A percentile compares a stretch with the other conserved stretches of the same genome.
Conservation (phyloP, 108 stramenopile genomes). For the Epipyxis sp. region DNA sequence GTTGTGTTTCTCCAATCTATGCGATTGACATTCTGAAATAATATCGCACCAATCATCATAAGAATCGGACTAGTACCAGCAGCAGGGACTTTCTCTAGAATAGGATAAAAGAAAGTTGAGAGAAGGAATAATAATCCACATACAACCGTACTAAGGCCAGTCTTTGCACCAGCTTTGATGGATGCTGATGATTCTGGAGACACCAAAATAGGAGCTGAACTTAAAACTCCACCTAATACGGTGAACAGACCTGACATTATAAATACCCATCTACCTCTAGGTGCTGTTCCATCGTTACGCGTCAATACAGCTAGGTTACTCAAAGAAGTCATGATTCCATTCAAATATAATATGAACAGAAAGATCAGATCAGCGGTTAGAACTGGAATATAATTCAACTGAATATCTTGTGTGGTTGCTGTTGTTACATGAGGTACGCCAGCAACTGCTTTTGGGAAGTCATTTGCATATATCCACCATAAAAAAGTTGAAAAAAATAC, state of each 20-base stretch:
- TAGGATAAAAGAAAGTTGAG: conserved; percentile 14
- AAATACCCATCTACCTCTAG: conserved; percentile 20
- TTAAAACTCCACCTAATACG: neutral
- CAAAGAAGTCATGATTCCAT: conserved; percentile 24
- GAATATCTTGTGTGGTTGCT: neutral
- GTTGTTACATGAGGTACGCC: neutral
- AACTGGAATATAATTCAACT: neutral
- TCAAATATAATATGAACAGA: conserved; percentile 19
- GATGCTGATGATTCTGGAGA: conserved; percentile 23
- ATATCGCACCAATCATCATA: conserved; percentile 17
- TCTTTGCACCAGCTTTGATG: conserved; percentile 28
- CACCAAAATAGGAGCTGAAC: conserved; percentile 15
- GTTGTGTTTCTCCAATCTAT: conserved; percentile 22
- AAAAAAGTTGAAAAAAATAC: neutral
- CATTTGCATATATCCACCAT: conserved; percentile 32
- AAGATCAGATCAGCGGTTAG: conserved; percentile 12
- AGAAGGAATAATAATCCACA: conserved; percentile 15
- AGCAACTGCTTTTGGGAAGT: conserved; percentile 11
- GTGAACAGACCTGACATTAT: conserved; percentile 14
- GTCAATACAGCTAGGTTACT: conserved; percentile 11
- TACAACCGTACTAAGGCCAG: conserved; percentile 20
- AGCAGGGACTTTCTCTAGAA: neutral
- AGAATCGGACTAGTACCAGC: conserved; percentile 23
- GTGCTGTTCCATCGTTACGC: conserved; percentile 5
- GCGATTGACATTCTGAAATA: conserved; percentile 15